phyloP scores from a whole-genome alignment of 2,329 filamentous ascomycete species.

The Pseudogymnoascus sp. region DNA sequence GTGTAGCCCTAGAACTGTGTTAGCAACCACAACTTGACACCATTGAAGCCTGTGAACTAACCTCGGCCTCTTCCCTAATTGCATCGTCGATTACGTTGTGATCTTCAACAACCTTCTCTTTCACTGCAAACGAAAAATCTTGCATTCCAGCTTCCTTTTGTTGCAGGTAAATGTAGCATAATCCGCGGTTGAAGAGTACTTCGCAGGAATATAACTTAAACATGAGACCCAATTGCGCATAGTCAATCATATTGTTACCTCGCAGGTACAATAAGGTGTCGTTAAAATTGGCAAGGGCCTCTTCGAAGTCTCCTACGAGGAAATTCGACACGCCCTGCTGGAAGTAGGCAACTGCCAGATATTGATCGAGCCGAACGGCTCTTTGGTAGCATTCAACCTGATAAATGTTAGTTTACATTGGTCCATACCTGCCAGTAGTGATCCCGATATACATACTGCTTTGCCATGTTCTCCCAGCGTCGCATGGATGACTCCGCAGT shows the following conservation, averaged over 20 bases:
- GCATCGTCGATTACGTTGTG: constrained; percentile 98
- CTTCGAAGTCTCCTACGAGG: constrained; percentile 90
- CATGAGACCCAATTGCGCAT: constrained; percentile 86
- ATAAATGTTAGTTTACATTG: constrained; percentile 19
- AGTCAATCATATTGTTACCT: constrained; percentile 96
- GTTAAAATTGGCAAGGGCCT: constrained; percentile 96
- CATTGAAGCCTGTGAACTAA: constrained; percentile 31
- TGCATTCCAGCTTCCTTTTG: constrained; percentile 85
- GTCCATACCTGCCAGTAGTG: constrained; percentile 15
- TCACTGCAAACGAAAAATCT: constrained; percentile 81
- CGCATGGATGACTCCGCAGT: constrained; percentile 95
- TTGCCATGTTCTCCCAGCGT: constrained; percentile 93
- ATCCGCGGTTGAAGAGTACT: constrained; percentile 89
- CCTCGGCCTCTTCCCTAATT: constrained; percentile 85
- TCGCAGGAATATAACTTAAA: constrained; percentile 98
- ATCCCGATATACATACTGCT: constrained; percentile 55
- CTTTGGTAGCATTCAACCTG: constrained; percentile 88
- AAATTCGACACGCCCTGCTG: constrained; percentile 98
- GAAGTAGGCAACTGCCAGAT: constrained; percentile 95
- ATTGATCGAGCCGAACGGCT: constrained; percentile 83
- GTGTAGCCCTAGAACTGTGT: constrained; percentile 67
- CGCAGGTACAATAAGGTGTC: constrained; percentile 90
- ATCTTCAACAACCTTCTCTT: constrained; percentile 92
- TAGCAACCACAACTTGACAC: constrained; percentile 13
- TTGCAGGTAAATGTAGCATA: constrained; percentile 95